phyloP scores from a whole-genome alignment of 202 grass and related monocot species.

The Setaria italica region DNA sequence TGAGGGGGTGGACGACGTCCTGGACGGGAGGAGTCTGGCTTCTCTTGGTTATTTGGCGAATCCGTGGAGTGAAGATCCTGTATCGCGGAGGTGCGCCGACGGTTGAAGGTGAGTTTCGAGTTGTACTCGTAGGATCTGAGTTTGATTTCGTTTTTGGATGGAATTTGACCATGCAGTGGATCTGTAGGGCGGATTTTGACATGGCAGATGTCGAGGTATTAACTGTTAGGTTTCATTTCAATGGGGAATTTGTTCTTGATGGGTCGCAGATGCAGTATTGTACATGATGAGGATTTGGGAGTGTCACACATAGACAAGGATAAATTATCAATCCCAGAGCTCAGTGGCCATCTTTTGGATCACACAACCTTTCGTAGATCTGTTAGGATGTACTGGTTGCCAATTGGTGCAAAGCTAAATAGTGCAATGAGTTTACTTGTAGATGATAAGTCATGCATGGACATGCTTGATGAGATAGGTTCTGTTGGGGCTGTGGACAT shows the following conservation, averaged over 20 bases:
- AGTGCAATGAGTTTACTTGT: not conserved
- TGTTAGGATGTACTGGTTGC: not conserved
- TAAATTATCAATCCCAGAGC: not conserved
- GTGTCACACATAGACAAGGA: not conserved
- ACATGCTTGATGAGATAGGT: not conserved
- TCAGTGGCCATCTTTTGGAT: not conserved
- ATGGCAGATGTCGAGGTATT: not conserved
- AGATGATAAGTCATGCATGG: not conserved
- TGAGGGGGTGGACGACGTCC: too few relatives aligned
- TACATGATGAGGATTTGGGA: not conserved
- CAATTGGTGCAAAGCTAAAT: not conserved
- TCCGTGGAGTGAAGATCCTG: too few relatives aligned
- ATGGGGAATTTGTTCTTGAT: constrained; percentile 11
- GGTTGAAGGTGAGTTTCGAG: not conserved
- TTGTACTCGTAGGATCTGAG: not conserved
- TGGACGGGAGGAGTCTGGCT: too few relatives aligned
- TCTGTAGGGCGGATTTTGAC: not conserved
- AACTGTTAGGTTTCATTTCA: not conserved
- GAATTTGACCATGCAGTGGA: not conserved
- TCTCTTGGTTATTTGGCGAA: too few relatives aligned
- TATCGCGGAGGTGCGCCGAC: too few relatives aligned
- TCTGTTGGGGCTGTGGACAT: not conserved
- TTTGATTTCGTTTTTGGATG: not conserved
- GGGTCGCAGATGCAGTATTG: not conserved
- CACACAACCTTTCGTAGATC: not conserved